Evolutionary conservation across 2,329 filamentous ascomycete genomes (phyloP), one percentile per base, ranked within the genome.

Genomic region (Conoideocrella luteorostrata): DNA sequence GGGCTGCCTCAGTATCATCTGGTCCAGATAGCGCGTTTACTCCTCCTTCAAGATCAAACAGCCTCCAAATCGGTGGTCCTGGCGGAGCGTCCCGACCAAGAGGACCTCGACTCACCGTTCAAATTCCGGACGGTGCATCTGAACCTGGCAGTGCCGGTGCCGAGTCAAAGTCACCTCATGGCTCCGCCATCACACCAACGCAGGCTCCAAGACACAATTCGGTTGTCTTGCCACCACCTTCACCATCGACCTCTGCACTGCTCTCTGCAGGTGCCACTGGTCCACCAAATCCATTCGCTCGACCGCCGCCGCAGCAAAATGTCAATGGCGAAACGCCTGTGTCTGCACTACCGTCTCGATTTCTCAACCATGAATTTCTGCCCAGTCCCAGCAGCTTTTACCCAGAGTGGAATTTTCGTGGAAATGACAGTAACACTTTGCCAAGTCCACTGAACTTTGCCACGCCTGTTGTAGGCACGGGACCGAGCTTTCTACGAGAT

Each of bases 381-480:
- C 90, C 93, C 0, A 95, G 88, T 44, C 93, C 93, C 1, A 94
- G 86, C 50, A 88, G 82, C 52, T 96, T 97, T 67, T 97, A 95
- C 57, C 82, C 86, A 0, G 89, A 95, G 50, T 96, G 90, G 90
- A 83, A 85, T 52, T 89, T 87, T 62, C 60, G 81, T 62, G 61
- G 80, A 61, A 63, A 71, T 45, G 86, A 93, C 52, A 86, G 77
- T 60, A 95, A 93, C 56, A 93, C 94, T 52, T 72, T 97, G 39
- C 90, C 90, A 0, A 96, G 89, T 60, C 93, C 93, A 9, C 69
- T 97, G 50, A 95, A 90, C 48, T 96, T 96, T 64, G 86, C 88
- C 26, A 97, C 93, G 1, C 93, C 93, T 0, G 69, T 82, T 2
- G 74, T 75, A 2, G 75, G 72, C 2, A 75, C 72, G 1, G 80